These are phyloP conservation scores for Solanum piurae DNA, from an alignment of 257 asterid genomes.

Conservation along the genomic window DNA sequence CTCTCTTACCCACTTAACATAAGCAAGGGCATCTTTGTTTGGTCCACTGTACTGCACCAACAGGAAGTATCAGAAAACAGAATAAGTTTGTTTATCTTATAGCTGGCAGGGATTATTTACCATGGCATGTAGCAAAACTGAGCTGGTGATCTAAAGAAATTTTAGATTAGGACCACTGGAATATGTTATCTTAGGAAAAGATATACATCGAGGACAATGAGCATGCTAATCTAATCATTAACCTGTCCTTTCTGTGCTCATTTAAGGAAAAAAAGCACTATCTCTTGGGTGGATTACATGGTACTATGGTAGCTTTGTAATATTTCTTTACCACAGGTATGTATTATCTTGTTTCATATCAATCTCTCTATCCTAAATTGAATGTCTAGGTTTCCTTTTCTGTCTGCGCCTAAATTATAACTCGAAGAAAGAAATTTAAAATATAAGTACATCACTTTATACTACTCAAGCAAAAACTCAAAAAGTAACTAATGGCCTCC, in stretches of 20 bases:
- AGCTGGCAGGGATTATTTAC: background rate
- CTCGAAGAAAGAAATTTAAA: background rate
- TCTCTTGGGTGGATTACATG: background rate
- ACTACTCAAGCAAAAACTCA: background rate
- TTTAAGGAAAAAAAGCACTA: background rate
- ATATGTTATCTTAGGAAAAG: background rate
- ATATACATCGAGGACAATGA: background rate
- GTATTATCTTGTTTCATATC: background rate
- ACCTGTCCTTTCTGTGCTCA: background rate
- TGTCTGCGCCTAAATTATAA: background rate
- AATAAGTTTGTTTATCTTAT: background rate
- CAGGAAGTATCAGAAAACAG: constrained; percentile 9
- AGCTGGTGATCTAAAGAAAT: background rate
- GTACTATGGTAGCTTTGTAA: background rate
- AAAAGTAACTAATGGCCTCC: background rate
- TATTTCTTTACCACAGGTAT: background rate
- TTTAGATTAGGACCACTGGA: background rate
- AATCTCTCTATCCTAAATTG: background rate
- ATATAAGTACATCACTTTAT: background rate
- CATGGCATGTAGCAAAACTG: background rate
- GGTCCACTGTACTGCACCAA: constrained; percentile 96
- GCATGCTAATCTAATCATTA: background rate
- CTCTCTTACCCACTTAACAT: constrained; percentile 72
- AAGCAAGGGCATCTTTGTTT: constrained; percentile 66
- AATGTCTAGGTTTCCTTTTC: background rate